Evolutionary conservation across 257 asterid species (phyloP).

Genomic region (Solanum piurae): DNA sequence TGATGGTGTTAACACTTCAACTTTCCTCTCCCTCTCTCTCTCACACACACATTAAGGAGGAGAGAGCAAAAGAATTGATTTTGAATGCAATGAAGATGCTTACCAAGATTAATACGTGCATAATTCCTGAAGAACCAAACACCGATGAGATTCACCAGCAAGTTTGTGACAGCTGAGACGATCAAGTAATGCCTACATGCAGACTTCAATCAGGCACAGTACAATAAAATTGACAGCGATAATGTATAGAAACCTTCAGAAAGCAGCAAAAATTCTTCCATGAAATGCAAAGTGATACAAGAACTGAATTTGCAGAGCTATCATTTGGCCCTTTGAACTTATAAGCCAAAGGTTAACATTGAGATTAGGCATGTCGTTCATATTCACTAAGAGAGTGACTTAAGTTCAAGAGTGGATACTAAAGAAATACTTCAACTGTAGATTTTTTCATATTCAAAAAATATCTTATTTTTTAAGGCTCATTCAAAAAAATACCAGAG

Average conservation of each 20-base stretch:
- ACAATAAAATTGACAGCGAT: neutral
- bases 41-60: neutral
- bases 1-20: neutral
- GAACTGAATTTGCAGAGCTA: neutral
- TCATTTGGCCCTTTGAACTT: neutral
- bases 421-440: neutral
- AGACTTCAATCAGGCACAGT: neutral
- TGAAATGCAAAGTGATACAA: neutral
- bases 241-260: neutral
- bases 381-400: neutral
- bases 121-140: conserved; percentile 96
- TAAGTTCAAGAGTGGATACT: neutral
- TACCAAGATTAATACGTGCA: conserved; percentile 88
- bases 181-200: conserved; percentile 81
- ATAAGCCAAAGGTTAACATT: neutral
- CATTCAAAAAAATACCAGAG: neutral
- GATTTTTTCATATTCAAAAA: neutral
- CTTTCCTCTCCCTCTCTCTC: neutral
- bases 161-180: conserved; percentile 83
- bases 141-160: conserved; percentile 93
- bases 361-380: neutral
- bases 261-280: neutral
- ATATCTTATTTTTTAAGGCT: neutral
- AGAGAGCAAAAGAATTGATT: neutral
- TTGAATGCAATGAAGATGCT: conserved; percentile 14